Conservation (phyloP, 306 rosid species). For the Canavalia gladiata region DNA sequence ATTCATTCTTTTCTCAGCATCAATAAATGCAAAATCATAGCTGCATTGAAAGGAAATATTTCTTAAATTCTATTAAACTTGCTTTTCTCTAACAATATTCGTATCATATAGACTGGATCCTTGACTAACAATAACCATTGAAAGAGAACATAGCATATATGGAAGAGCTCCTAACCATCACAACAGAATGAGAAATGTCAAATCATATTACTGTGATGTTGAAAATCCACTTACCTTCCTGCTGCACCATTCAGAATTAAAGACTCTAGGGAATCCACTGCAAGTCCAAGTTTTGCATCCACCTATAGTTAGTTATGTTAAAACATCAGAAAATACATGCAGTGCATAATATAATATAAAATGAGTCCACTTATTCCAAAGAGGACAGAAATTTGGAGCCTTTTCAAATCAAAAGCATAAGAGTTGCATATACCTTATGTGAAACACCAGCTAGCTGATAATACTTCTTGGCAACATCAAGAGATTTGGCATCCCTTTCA, state of each 20-base stretch:
- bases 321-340: slow-evolving; percentile 17
- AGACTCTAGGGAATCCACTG: slow-evolving; percentile 73
- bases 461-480: slow-evolving; percentile 85
- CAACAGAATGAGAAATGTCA: slow-evolving; percentile 6
- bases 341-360: slow-evolving; percentile 22
- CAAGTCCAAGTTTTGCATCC: slow-evolving; percentile 81
- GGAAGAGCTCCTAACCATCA: slow-evolving; percentile 2
- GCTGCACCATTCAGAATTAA: slow-evolving; percentile 79
- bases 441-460: slow-evolving; percentile 84
- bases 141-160: slow-evolving; percentile 20
- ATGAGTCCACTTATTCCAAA: slow-evolving; percentile 1
- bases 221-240: slow-evolving; percentile 69
- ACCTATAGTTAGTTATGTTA: slow-evolving; percentile 56
- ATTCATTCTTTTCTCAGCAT: slow-evolving; percentile 93
- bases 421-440: slow-evolving; percentile 69
- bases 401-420: slow-evolving; percentile 42
- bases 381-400: slow-evolving; percentile 16
- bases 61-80: slow-evolving; percentile 39
- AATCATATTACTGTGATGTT: slow-evolving; percentile 1
- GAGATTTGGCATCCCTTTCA: slow-evolving; percentile 84
- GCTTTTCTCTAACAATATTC: slow-evolving; percentile 34
- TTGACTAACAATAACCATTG: slow-evolving; percentile 10
- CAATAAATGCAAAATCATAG: slow-evolving; percentile 93
- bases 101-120: slow-evolving; percentile 25
- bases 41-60: slow-evolving; percentile 57